Evolutionary conservation across 129 eudicot genomes (phyloP).

Genomic region (Flaveria bidentis): DNA sequence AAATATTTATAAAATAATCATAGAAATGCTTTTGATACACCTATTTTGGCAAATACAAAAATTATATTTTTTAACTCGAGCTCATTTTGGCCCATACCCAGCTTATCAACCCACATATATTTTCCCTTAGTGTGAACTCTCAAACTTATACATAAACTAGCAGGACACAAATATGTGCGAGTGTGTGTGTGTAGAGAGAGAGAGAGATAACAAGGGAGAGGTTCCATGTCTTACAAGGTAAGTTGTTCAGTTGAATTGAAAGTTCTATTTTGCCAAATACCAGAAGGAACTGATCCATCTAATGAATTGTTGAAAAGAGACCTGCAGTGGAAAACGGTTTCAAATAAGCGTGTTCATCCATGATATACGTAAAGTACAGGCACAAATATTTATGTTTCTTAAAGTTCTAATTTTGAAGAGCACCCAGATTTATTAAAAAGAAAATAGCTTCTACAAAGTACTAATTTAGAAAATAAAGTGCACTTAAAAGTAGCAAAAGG

Average conservation of each 20-base stretch:
- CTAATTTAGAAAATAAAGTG: conserved; percentile 13
- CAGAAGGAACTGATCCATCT: conserved; percentile 69
- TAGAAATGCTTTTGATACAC: background rate
- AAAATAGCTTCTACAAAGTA: conserved; percentile 6
- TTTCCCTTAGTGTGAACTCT: background rate
- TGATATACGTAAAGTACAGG: background rate
- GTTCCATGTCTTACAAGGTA: conserved; percentile 52
- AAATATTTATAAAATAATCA: background rate
- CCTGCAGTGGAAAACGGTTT: conserved; percentile 46
- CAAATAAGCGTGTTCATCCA: conserved; percentile 18
- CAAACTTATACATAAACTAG: background rate
- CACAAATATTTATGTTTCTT: conserved; percentile 8
- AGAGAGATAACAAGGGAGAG: background rate
- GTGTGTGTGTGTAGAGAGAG: background rate
- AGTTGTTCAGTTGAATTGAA: conserved; percentile 51
- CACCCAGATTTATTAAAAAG: background rate
- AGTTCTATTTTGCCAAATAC: conserved; percentile 69
- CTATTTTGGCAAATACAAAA: background rate
- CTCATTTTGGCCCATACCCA: background rate
- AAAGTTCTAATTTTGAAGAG: background rate
- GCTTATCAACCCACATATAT: background rate
- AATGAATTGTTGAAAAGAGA: conserved; percentile 65
- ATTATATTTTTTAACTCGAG: background rate
- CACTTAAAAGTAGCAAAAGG: background rate
- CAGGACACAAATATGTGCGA: background rate